These are phyloP conservation scores for Nidula niveotomentosa DNA, from an alignment of 1,284 basidiomycete genomes.

Conservation along the genomic window DNA sequence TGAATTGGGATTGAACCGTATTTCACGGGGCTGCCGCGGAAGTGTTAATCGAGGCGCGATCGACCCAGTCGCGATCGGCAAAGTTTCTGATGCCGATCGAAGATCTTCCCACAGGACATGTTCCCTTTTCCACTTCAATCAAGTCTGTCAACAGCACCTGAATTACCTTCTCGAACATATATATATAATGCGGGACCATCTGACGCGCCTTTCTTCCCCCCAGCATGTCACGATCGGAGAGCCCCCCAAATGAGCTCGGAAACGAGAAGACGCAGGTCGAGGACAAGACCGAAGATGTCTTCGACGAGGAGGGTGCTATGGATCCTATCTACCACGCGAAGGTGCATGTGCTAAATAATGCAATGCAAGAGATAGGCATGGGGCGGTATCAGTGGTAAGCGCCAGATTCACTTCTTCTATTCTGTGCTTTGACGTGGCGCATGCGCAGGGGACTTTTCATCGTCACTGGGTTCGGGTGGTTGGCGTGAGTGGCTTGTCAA, in stretches of 20 bases:
- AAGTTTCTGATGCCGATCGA: too few species aligned
- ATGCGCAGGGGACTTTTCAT: constrained; percentile 38
- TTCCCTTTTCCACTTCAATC: too few species aligned
- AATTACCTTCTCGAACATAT: too few species aligned
- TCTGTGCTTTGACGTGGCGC: background rate
- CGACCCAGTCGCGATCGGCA: too few species aligned
- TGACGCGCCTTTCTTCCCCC: background rate
- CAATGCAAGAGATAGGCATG: constrained; percentile 66
- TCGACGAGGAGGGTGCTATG: constrained; percentile 10
- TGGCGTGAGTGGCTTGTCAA: constrained; percentile 46
- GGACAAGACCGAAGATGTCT: background rate
- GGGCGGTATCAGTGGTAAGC: constrained; percentile 63
- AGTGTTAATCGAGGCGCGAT: too few species aligned
- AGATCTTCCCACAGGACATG: too few species aligned
- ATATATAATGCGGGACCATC: background rate
- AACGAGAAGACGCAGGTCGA: background rate
- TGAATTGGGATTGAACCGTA: too few species aligned
- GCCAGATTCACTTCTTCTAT: background rate
- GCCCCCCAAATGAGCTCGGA: background rate
- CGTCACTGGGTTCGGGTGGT: constrained; percentile 70
- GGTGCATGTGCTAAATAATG: constrained; percentile 52
- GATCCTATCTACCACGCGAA: constrained; percentile 60
- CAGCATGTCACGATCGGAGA: background rate
- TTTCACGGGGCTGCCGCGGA: too few species aligned
- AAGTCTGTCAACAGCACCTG: too few species aligned